Evolutionary conservation across 2,329 filamentous ascomycete species (phyloP).

Genomic region (Dactylellina leptospora): DNA sequence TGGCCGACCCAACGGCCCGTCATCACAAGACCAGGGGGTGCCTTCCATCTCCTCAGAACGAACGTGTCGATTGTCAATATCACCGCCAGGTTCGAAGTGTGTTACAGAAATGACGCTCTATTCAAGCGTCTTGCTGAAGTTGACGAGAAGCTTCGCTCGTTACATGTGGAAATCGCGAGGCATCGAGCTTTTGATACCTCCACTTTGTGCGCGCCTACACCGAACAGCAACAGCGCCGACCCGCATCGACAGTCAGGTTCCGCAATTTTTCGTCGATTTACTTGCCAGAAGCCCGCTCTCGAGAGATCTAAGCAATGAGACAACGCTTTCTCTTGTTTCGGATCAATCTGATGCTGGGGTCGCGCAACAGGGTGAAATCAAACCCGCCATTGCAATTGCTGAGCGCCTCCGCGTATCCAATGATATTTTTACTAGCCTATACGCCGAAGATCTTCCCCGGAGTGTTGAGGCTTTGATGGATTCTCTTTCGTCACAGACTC

Average conservation of each 20-base stretch:
- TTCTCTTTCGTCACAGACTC: neutral
- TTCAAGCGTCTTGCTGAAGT: neutral
- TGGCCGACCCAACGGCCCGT: neutral
- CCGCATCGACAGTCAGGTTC: too few relatives aligned
- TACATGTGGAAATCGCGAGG: neutral
- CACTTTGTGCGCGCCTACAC: neutral
- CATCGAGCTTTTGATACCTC: neutral
- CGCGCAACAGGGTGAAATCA: neutral
- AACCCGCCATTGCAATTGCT: neutral
- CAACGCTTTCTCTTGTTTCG: neutral
- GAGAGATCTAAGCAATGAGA: neutral
- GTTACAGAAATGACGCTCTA: neutral
- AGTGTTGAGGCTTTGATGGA: conserved; percentile 14
- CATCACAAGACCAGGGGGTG: too few relatives aligned
- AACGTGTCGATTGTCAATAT: neutral
- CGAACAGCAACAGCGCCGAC: too few relatives aligned
- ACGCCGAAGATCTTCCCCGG: conserved; percentile 1
- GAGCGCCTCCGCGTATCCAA: neutral
- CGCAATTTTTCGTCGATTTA: too few relatives aligned
- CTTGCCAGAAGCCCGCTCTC: neutral
- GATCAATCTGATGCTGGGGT: neutral
- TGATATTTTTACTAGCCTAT: conserved; percentile 8
- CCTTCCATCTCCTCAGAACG: neutral
- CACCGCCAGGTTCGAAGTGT: neutral
- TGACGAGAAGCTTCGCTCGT: neutral